A percentile compares a stretch with the other conserved stretches of the same genome.
Conservation (phyloP, 495 filamentous ascomycete genomes). For the Hypomontagnella monticulosa region DNA sequence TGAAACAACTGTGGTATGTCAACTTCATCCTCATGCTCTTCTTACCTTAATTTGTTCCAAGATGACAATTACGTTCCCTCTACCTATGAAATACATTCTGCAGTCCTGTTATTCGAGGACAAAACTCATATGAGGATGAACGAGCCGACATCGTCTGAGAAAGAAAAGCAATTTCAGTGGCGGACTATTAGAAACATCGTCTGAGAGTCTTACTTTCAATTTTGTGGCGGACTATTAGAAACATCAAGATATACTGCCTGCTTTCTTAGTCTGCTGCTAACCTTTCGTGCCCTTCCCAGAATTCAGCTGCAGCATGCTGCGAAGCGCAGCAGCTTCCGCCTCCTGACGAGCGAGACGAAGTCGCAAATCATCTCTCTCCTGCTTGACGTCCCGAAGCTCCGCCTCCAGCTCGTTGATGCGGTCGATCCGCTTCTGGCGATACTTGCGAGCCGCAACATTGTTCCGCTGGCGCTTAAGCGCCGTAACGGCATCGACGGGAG, state of each 20-base stretch:
- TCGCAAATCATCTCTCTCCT: slow-evolving; percentile 72
- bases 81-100: slow-evolving; percentile 39
- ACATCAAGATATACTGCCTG: slow-evolving; percentile 19
- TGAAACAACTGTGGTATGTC: slow-evolving; percentile 24
- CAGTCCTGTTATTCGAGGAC: slow-evolving; percentile 36
- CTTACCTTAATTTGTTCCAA: slow-evolving; percentile 17
- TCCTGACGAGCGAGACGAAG: slow-evolving; percentile 70
- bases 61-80: slow-evolving; percentile 54
- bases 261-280: slow-evolving; percentile 33
- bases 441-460: slow-evolving; percentile 75
- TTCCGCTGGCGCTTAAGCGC: slow-evolving; percentile 69
- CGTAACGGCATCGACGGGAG: slow-evolving; percentile 37
- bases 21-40: background rate
- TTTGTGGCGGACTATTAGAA: no score
- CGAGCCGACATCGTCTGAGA: slow-evolving; percentile 60
- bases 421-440: slow-evolving; percentile 75
- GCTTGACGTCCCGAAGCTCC: slow-evolving; percentile 65
- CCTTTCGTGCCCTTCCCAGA: slow-evolving; percentile 37
- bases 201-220: no score
- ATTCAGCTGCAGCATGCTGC: slow-evolving; percentile 55
- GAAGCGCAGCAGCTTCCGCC: slow-evolving; percentile 62
- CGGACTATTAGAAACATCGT: slow-evolving; percentile 34
- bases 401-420: slow-evolving; percentile 70
- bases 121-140: slow-evolving; percentile 40
- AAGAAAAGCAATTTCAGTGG: slow-evolving; percentile 28